These are phyloP conservation scores for Candolleomyces aberdarensis DNA, from an alignment of 768 basidiomycete genomes.

Conservation along the genomic window DNA sequence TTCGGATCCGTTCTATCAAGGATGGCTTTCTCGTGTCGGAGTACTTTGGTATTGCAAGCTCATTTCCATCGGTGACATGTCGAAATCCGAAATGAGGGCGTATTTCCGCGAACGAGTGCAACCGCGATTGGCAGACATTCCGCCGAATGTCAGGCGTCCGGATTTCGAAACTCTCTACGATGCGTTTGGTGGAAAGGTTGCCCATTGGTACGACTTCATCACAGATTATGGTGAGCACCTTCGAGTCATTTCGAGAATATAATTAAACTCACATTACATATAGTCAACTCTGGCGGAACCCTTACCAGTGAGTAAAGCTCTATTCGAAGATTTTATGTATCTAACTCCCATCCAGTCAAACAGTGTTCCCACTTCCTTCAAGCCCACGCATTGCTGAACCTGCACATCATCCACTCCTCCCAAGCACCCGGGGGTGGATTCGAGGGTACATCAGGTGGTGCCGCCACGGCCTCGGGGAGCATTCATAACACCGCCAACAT, in stretches of 20 bases:
- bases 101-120: slow-evolving; percentile 74
- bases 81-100: slow-evolving; percentile 62
- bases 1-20: slow-evolving; percentile 81
- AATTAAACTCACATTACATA: not conserved
- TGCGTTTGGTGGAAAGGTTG: slow-evolving; percentile 81
- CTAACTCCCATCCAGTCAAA: slow-evolving; percentile 46
- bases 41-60: slow-evolving; percentile 86
- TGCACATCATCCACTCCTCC: slow-evolving; percentile 84
- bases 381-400: slow-evolving; percentile 77
- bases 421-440: slow-evolving; percentile 42
- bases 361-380: slow-evolving; percentile 83
- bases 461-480: slow-evolving; percentile 20
- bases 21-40: slow-evolving; percentile 76
- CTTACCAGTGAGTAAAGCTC: slow-evolving; percentile 52
- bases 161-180: slow-evolving; percentile 73
- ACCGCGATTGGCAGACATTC: slow-evolving; percentile 42
- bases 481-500: slow-evolving; percentile 8
- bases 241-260: not conserved
- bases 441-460: slow-evolving; percentile 10
- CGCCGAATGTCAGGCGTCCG: slow-evolving; percentile 28
- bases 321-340: not conserved
- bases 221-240: slow-evolving; percentile 60
- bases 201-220: slow-evolving; percentile 79
- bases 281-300: slow-evolving; percentile 74
- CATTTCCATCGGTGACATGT: slow-evolving; percentile 77